These are phyloP conservation scores for Musa acuminata DNA, from an alignment of 176 grass and related monocot species.

Conservation along the genomic window DNA sequence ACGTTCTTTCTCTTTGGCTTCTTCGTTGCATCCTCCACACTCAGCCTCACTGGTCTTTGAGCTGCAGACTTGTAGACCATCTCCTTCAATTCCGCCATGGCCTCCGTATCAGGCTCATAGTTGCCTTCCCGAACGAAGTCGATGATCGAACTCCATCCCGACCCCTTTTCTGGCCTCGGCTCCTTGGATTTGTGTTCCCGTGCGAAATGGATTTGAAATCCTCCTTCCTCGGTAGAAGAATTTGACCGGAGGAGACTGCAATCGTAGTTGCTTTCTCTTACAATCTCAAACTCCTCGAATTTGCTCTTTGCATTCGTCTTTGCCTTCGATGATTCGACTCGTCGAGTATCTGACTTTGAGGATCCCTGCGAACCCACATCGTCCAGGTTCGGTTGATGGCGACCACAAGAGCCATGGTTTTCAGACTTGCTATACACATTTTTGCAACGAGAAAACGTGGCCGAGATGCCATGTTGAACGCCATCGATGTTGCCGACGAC, in stretches of 20 bases:
- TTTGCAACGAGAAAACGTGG: not conserved
- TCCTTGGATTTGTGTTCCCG: not conserved
- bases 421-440: not conserved
- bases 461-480: not conserved
- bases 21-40: not conserved
- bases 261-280: not conserved
- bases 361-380: too few species aligned
- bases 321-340: too few species aligned
- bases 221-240: not conserved
- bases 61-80: slow-evolving; percentile 12
- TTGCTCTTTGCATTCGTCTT: not conserved
- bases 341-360: too few species aligned
- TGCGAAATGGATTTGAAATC: not conserved
- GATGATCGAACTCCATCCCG: not conserved
- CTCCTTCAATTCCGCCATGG: slow-evolving; percentile 10
- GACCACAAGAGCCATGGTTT: not conserved
- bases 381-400: too few species aligned
- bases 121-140: not conserved
- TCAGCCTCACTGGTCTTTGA: not conserved
- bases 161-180: not conserved
- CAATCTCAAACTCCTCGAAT: not conserved
- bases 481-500: not conserved
- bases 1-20: slow-evolving; percentile 18
- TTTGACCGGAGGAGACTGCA: not conserved
- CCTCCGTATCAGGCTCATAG: slow-evolving; percentile 4